These are phyloP conservation scores for Pleomassaria siparia DNA, from an alignment of 2,329 filamentous ascomycete species.

Conservation along the genomic window DNA sequence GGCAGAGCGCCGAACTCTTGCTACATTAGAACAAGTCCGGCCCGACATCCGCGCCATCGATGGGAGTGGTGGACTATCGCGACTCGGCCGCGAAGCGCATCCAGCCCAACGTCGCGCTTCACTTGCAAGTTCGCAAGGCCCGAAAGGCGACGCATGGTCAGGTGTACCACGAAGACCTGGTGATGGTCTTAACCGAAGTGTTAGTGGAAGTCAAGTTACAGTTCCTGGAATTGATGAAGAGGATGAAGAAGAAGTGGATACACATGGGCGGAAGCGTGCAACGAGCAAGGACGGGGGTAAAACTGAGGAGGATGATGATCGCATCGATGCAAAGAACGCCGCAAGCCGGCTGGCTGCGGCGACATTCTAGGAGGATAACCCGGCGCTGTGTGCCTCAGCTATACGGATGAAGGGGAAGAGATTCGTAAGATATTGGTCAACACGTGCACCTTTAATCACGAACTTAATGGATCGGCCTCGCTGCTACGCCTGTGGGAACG, in stretches of 20 bases:
- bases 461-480: neutral
- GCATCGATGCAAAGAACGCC: slow-evolving; percentile 92
- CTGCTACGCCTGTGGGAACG: too few relatives aligned
- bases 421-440: neutral
- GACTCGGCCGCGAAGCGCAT: slow-evolving; percentile 85
- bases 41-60: slow-evolving; percentile 94
- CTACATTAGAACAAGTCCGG: slow-evolving; percentile 88
- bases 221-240: slow-evolving; percentile 58
- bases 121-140: slow-evolving; percentile 85
- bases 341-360: slow-evolving; percentile 91
- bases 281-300: slow-evolving; percentile 56
- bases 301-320: slow-evolving; percentile 85
- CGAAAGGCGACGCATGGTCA: slow-evolving; percentile 98
- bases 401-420: neutral
- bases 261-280: slow-evolving; percentile 52
- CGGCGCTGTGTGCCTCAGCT: too few relatives aligned
- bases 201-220: slow-evolving; percentile 69
- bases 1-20: slow-evolving; percentile 85
- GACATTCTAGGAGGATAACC: slow-evolving; percentile 67
- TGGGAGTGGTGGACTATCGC: slow-evolving; percentile 81
- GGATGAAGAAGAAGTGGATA: slow-evolving; percentile 46
- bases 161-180: slow-evolving; percentile 80
- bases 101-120: slow-evolving; percentile 72
- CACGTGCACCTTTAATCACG: slow-evolving; percentile 1
- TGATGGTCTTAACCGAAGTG: slow-evolving; percentile 72